Evolutionary conservation across 164 flowering plant genomes (phyloP).

Genomic region (Taxillus chinensis): DNA sequence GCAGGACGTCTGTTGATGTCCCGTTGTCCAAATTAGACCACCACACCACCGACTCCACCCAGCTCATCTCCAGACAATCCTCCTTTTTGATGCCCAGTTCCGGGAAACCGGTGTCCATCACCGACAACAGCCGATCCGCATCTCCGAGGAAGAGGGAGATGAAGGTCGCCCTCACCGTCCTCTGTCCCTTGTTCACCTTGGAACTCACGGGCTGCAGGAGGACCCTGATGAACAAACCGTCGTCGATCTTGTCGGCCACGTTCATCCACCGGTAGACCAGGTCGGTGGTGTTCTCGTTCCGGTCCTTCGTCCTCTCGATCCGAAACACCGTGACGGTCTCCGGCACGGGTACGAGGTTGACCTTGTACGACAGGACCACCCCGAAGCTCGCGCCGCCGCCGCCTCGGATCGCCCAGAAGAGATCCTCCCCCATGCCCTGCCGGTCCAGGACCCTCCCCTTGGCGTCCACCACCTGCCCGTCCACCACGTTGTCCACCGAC

Average conservation of each 20-base stretch:
- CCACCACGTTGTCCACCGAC: conserved; percentile 14
- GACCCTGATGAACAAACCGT: conserved; percentile 26
- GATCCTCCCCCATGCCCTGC: conserved; percentile 32
- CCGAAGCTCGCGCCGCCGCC: conserved; percentile 39
- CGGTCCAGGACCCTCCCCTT: conserved; percentile 23
- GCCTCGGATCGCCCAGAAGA: conserved; percentile 34
- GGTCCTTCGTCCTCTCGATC: conserved; percentile 14
- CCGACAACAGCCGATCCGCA: conserved; percentile 9
- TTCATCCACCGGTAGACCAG: conserved; percentile 18
- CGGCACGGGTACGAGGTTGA: conserved; percentile 24
- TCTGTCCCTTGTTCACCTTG: neutral
- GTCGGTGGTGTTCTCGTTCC: conserved; percentile 17
- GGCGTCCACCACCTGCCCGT: conserved; percentile 12
- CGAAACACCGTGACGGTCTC: conserved; percentile 21
- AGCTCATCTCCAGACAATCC: conserved; percentile 23
- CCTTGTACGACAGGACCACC: conserved; percentile 20
- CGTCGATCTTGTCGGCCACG: conserved; percentile 17
- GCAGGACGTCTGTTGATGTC: conserved; percentile 12
- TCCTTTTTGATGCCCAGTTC: conserved; percentile 18
- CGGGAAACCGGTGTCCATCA: conserved; percentile 21
- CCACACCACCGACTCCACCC: conserved; percentile 21
- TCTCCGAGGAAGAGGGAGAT: conserved; percentile 23
- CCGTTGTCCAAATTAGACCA: conserved; percentile 12
- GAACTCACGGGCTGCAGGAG: conserved; percentile 6
- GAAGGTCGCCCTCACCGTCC: conserved; percentile 15